Percentiles rank a stretch among this genome's conserved stretches.
These are phyloP conservation scores for Ascochyta viciae-villosae DNA, from an alignment of 2,329 filamentous ascomycete species.

Conservation along the genomic window DNA sequence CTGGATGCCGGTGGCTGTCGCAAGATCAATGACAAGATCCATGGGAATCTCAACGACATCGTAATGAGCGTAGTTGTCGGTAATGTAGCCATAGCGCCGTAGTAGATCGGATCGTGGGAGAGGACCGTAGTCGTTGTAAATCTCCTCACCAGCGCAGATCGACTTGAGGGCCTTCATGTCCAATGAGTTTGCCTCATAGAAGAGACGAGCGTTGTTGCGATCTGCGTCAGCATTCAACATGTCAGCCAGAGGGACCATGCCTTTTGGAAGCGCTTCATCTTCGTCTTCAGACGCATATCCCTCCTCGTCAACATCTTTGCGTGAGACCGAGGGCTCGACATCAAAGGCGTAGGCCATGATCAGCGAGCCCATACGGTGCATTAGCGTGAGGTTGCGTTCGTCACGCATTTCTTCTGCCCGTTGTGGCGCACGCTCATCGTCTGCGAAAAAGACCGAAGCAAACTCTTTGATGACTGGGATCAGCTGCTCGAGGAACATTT, in stretches of 20 bases:
- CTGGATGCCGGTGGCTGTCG: slow-evolving; percentile 20
- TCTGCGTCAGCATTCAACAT: slow-evolving; percentile 88
- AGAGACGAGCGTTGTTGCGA: slow-evolving; percentile 74
- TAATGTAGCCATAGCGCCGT: slow-evolving; percentile 87
- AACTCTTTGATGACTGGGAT: slow-evolving; percentile 59
- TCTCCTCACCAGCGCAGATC: slow-evolving; percentile 75
- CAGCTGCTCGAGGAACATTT: slow-evolving; percentile 67
- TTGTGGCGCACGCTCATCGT: slow-evolving; percentile 43
- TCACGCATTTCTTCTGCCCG: slow-evolving; percentile 51
- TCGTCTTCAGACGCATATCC: slow-evolving; percentile 56
- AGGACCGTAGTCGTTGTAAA: slow-evolving; percentile 89
- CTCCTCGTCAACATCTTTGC: slow-evolving; percentile 65
- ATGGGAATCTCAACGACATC: slow-evolving; percentile 83
- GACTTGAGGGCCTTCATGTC: slow-evolving; percentile 74
- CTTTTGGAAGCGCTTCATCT: slow-evolving; percentile 66
- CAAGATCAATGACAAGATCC: slow-evolving; percentile 56
- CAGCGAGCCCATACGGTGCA: slow-evolving; percentile 83
- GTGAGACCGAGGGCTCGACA: slow-evolving; percentile 59
- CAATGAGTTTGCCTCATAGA: slow-evolving; percentile 66
- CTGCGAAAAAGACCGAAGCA: slow-evolving; percentile 48
- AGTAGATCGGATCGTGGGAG: slow-evolving; percentile 83
- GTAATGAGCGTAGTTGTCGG: slow-evolving; percentile 75
- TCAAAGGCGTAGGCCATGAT: slow-evolving; percentile 97
- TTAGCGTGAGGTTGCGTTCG: slow-evolving; percentile 61
- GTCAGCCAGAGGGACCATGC: slow-evolving; percentile 91